These are phyloP conservation scores for Ilex aquifolium DNA, from an alignment of 257 asterid species.

Conservation along the genomic window DNA sequence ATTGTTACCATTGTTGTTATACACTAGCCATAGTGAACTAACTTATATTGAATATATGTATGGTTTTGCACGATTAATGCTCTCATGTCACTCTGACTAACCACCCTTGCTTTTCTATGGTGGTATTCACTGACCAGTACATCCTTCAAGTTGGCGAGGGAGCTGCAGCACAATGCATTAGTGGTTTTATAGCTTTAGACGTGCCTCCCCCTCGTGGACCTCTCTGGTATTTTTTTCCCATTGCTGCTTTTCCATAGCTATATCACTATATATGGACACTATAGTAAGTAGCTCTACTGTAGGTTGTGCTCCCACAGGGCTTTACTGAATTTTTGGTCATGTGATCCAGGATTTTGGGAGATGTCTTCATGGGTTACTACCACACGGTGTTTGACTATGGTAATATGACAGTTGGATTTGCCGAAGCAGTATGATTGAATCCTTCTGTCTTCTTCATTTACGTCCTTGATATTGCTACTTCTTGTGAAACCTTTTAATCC, in stretches of 20 bases:
- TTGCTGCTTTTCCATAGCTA: background rate
- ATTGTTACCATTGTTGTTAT: too few relatives aligned
- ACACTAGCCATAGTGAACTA: too few relatives aligned
- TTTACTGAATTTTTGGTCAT: background rate
- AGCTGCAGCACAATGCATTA: constrained; percentile 68
- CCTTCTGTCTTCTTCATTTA: too few relatives aligned
- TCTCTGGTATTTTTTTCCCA: constrained; percentile 45
- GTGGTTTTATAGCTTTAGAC: constrained; percentile 83
- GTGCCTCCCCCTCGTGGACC: constrained; percentile 90
- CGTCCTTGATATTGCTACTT: too few relatives aligned
- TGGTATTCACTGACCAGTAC: constrained; percentile 39
- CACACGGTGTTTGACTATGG: constrained; percentile 79
- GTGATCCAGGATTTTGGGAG: constrained; percentile 72
- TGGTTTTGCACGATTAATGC: too few relatives aligned
- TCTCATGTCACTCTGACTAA: too few relatives aligned
- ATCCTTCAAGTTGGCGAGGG: constrained; percentile 74
- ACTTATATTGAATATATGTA: too few relatives aligned
- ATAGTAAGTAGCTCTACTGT: background rate
- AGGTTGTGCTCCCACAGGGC: background rate
- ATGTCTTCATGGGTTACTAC: constrained; percentile 75
- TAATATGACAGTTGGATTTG: constrained; percentile 65
- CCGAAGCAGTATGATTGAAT: constrained; percentile 55
- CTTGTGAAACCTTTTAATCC: too few relatives aligned
- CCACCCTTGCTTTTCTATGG: background rate
- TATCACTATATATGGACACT: background rate